phyloP scores from a whole-genome alignment of 2,329 filamentous ascomycete genomes.

The Colletotrichum trifolii region DNA sequence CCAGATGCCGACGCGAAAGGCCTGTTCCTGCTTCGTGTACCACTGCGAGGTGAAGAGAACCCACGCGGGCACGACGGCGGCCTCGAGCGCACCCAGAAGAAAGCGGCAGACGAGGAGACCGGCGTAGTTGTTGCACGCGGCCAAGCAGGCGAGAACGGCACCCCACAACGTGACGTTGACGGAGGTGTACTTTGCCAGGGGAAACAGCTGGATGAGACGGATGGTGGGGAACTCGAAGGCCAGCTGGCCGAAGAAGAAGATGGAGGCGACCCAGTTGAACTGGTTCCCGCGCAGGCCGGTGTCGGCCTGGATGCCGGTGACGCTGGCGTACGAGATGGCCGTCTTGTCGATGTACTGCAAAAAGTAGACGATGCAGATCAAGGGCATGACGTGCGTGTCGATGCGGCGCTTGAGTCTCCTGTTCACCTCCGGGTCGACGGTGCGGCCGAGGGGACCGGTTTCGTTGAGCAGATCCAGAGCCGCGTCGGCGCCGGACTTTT shows the following conservation, averaged over 20 bases:
- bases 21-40: slow-evolving; percentile 79
- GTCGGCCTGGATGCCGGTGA: slow-evolving; percentile 66
- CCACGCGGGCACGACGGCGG: slow-evolving; percentile 76
- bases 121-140: slow-evolving; percentile 68
- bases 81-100: slow-evolving; percentile 75
- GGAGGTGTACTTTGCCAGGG: slow-evolving; percentile 50
- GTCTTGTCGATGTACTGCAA: slow-evolving; percentile 72
- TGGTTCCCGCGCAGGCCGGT: slow-evolving; percentile 53
- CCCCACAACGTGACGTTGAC: slow-evolving; percentile 51
- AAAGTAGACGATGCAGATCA: slow-evolving; percentile 68
- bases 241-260: slow-evolving; percentile 49
- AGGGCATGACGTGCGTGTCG: slow-evolving; percentile 65
- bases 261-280: slow-evolving; percentile 55
- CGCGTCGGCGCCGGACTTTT: slow-evolving; percentile 18
- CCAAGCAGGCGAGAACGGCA: slow-evolving; percentile 66
- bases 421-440: slow-evolving; percentile 38
- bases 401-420: slow-evolving; percentile 64
- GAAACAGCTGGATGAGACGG: slow-evolving; percentile 50
- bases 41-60: slow-evolving; percentile 76
- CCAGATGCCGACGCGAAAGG: slow-evolving; percentile 72
- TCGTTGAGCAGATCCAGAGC: slow-evolving; percentile 28
- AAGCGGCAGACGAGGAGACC: slow-evolving; percentile 74
- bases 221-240: slow-evolving; percentile 52
- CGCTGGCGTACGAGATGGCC: slow-evolving; percentile 64
- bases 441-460: slow-evolving; percentile 18